These are phyloP conservation scores for Cucurbita moschata DNA, from an alignment of 306 rosid species.

Conservation along the genomic window DNA sequence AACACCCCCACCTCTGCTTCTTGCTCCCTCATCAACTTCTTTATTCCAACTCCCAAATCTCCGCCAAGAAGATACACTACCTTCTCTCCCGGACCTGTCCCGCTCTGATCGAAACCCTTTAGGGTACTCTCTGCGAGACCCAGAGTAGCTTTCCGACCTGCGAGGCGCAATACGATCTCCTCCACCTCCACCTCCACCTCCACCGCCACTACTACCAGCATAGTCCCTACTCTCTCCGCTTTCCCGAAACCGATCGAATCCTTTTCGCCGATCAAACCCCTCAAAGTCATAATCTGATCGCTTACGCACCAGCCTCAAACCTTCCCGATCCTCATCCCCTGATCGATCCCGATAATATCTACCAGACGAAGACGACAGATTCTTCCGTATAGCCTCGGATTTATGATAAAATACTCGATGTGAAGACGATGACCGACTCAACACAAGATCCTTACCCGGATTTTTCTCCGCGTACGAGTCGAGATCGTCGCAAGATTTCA, in stretches of 20 bases:
- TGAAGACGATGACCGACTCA: slow-evolving; percentile 49
- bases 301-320: slow-evolving; percentile 52
- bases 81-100: slow-evolving; percentile 69
- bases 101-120: slow-evolving; percentile 95
- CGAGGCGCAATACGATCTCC: slow-evolving; percentile 51
- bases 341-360: slow-evolving; percentile 59
- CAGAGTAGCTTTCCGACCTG: slow-evolving; percentile 82
- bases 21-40: slow-evolving; percentile 66
- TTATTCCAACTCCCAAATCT: slow-evolving; percentile 47
- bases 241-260: slow-evolving; percentile 57
- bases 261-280: slow-evolving; percentile 67
- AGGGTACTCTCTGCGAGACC: slow-evolving; percentile 67
- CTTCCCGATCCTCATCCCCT: slow-evolving; percentile 68
- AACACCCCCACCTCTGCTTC: slow-evolving; percentile 22
- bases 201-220: slow-evolving; percentile 13
- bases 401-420: slow-evolving; percentile 59
- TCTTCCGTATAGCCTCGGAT: slow-evolving; percentile 47
- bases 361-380: slow-evolving; percentile 32
- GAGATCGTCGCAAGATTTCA: slow-evolving; percentile 82
- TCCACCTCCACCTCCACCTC: slow-evolving; percentile 26
- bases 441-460: slow-evolving; percentile 16
- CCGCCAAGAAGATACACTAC: slow-evolving; percentile 81
- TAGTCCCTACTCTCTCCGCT: slow-evolving; percentile 30
- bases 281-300: slow-evolving; percentile 77
- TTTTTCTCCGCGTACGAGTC: slow-evolving; percentile 51